Percentiles rank a stretch among this genome's conserved stretches.
Evolutionary conservation across 176 grass and related monocot genomes (phyloP).

Genomic region (Hsuehochloa calcarea): DNA sequence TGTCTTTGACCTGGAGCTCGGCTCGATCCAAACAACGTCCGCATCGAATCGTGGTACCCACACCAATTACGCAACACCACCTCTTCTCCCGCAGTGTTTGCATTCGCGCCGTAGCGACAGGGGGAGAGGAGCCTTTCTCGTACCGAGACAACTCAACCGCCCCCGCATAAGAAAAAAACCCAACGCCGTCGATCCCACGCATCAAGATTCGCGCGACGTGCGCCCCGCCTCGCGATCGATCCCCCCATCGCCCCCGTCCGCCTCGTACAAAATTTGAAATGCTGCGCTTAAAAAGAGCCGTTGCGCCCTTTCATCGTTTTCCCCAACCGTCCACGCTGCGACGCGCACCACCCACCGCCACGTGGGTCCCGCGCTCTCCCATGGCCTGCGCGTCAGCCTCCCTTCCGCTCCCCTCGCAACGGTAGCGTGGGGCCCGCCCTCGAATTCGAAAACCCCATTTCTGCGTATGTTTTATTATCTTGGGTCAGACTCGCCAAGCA

Average conservation of each 20-base stretch:
- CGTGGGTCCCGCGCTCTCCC: not conserved
- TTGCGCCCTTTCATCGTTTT: constrained; percentile 32
- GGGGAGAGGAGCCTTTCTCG: not conserved
- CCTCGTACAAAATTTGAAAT: constrained; percentile 30
- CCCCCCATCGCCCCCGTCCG: not conserved
- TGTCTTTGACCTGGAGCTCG: constrained; percentile 14
- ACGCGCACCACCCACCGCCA: not conserved
- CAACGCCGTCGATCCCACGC: not conserved
- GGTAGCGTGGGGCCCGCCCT: not conserved
- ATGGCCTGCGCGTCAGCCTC: not conserved
- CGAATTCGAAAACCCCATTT: constrained; percentile 29
- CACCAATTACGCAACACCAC: not conserved
- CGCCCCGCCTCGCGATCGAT: not conserved
- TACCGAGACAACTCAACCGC: not conserved
- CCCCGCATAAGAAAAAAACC: not conserved
- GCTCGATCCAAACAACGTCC: not conserved
- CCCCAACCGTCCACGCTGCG: not conserved
- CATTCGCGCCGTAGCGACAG: not conserved
- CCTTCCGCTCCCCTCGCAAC: not conserved
- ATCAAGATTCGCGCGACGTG: constrained; percentile 19
- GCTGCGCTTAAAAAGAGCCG: constrained; percentile 38
- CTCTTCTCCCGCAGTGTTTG: not conserved
- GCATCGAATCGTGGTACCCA: not conserved
- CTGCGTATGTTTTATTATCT: constrained; percentile 34
- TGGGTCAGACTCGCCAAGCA: constrained; percentile 18